These are phyloP conservation scores for Wallacemonas rigidus DNA, from an alignment of 208 protist genomes.

Conservation along the genomic window DNA sequence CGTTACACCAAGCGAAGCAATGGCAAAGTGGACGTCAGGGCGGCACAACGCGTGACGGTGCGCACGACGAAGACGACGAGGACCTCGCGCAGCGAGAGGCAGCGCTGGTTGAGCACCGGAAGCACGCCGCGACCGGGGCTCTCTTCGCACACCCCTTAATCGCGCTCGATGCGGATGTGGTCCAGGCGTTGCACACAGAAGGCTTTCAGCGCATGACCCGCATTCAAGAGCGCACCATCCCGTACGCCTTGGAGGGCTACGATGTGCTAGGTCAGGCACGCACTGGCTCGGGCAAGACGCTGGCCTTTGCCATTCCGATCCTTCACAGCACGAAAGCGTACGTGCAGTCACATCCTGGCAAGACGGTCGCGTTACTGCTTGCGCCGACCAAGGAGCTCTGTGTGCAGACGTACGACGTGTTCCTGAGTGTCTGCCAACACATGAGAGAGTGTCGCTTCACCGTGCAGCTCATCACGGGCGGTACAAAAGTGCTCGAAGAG, in stretches of 20 bases:
- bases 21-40: not conserved
- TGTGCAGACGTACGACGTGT: conserved; percentile 90
- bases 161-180: conserved; percentile 54
- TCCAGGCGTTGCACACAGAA: conserved; percentile 52
- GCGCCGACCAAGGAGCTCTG: conserved; percentile 94
- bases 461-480: conserved; percentile 90
- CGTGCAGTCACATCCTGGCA: conserved; percentile 44
- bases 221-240: conserved; percentile 95
- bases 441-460: conserved; percentile 46
- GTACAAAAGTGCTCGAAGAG: conserved; percentile 86
- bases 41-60: not conserved
- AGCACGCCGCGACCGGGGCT: conserved; percentile 41
- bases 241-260: conserved; percentile 86
- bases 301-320: conserved; percentile 94
- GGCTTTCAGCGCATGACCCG: conserved; percentile 88
- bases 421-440: conserved; percentile 80
- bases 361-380: conserved; percentile 77
- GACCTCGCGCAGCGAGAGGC: conserved; percentile 18
- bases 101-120: conserved; percentile 26
- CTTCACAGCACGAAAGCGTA: conserved; percentile 84
- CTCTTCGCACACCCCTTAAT: conserved; percentile 80
- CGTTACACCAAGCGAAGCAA: not conserved
- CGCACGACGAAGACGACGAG: not conserved
- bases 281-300: conserved; percentile 95
- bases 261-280: conserved; percentile 92